Evolutionary conservation across 1,284 basidiomycete species (phyloP), one percentile per base, ranked within the genome.

Genomic region (Rhodotorula mucilaginosa): DNA sequence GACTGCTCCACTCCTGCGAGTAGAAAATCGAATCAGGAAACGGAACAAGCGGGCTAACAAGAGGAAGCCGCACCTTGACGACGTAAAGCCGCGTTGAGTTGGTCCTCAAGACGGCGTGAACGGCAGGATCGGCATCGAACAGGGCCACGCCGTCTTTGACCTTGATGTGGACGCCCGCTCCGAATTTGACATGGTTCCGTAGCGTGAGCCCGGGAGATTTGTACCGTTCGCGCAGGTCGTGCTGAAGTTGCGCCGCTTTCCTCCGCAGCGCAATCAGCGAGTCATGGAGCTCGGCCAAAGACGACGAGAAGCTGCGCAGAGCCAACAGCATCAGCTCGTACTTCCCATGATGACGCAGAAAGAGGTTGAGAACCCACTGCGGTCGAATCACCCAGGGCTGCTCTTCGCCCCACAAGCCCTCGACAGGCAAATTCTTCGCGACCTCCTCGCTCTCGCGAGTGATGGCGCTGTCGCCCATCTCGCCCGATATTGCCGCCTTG

Each of bases 371-470:
- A 8, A 80, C 85, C 78, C 75, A 94, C 93, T 85, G 84, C 31
- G 91, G 89, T 72, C 86, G 88, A 71, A 96, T 89, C 48, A 83
- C 85, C 88, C 88, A 89, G 7, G 70, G 62, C 26, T 72, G 65
- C 13, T 64, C 62, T 7, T 72, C 47, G 4, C 72, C 74, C 74
- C 74, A 77, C 5, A 67, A 34, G 1, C 69, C 67, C 26, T 47
- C 68, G 16, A 52, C 60, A 0, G 44, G 44, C n/a, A 29, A 18
- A 46, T 58, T 39, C 59, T 60, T 58, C 62, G 31, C 23, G 21
- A 56, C 34, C 63, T 60, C 48, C 57, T 69, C 72, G 29, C 48
- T 59, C 58, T 67, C 65, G 26, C 62, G 59, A n/a, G 65, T 64
- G 21, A 48, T 52, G 1, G 56, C 60, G 1, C 61, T 29, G 26